Percentiles rank a stretch among this genome's conserved stretches.
These are phyloP conservation scores for Magnolia sinica DNA, from an alignment of 164 flowering plant genomes.

Conservation along the genomic window DNA sequence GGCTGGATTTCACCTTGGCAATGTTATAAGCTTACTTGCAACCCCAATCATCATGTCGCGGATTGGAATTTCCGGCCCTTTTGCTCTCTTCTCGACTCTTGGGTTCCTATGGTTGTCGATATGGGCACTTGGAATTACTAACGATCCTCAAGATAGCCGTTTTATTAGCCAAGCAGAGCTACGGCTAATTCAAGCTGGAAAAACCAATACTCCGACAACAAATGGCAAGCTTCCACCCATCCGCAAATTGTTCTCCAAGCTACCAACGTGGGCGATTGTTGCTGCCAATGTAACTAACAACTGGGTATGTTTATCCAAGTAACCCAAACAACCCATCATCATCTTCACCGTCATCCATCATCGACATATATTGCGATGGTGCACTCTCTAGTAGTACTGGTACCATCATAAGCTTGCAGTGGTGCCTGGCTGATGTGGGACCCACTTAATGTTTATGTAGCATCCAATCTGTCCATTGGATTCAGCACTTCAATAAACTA, in stretches of 20 bases:
- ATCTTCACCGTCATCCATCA: background rate
- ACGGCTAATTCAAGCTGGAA: conserved; percentile 69
- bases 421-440: no score
- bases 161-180: conserved; percentile 55
- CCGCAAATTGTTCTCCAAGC: conserved; percentile 56
- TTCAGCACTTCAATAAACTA: no score
- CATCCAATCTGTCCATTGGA: no score
- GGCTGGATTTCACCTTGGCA: conserved; percentile 96
- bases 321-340: background rate
- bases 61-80: conserved; percentile 71
- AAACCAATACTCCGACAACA: conserved; percentile 28
- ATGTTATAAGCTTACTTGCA: conserved; percentile 64
- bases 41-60: conserved; percentile 70
- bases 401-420: no score
- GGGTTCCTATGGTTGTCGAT: conserved; percentile 74
- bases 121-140: conserved; percentile 51
- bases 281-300: conserved; percentile 83
- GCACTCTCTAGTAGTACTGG: no score
- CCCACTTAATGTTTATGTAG: no score
- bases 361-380: background rate
- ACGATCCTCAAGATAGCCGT: conserved; percentile 62
- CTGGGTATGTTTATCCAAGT: conserved; percentile 53
- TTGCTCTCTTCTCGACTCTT: conserved; percentile 63
- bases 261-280: conserved; percentile 86
- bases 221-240: conserved; percentile 42